A percentile compares a stretch with the other conserved stretches of the same genome.
These are phyloP conservation scores for Jamesozyma piceae DNA, from an alignment of 805 yeast species.

Conservation along the genomic window DNA sequence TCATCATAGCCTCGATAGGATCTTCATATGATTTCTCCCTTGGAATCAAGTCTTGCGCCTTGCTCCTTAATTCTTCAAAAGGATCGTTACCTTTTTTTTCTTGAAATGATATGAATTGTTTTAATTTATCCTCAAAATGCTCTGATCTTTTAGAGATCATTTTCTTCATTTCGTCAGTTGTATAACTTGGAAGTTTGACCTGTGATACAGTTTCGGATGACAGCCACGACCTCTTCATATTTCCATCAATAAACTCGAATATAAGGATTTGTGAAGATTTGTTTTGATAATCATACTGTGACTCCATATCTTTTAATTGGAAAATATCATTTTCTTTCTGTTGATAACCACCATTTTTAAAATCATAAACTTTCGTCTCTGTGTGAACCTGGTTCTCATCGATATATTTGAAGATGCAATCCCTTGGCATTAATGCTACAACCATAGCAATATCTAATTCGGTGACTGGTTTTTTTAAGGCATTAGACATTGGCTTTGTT, in stretches of 20 bases:
- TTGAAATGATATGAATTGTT: constrained; percentile 29
- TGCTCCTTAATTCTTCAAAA: constrained; percentile 30
- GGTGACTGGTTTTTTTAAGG: constrained; percentile 37
- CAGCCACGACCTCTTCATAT: constrained; percentile 40
- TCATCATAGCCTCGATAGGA: constrained; percentile 52
- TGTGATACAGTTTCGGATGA: constrained; percentile 33
- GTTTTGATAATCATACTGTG: constrained; percentile 25
- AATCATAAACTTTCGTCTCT: constrained; percentile 32
- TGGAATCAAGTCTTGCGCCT: constrained; percentile 39
- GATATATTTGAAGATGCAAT: constrained; percentile 61
- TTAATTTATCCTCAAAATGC: constrained; percentile 39
- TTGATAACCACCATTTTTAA: constrained; percentile 40
- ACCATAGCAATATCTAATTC: constrained; percentile 56
- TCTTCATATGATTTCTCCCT: constrained; percentile 41
- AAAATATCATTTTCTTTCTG: constrained; percentile 48
- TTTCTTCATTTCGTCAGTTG: constrained; percentile 48
- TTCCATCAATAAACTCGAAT: constrained; percentile 71
- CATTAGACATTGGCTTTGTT: constrained; percentile 43
- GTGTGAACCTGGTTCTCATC: constrained; percentile 59
- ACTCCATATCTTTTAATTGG: constrained; percentile 35
- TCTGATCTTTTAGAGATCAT: constrained; percentile 50
- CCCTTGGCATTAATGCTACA: constrained; percentile 54
- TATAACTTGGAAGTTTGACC: constrained; percentile 41
- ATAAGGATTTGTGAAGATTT: constrained; percentile 47
- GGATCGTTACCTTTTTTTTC: constrained; percentile 33